Conservation (phyloP, 1,139 yeast species). For the Candida glucosophila region DNA sequence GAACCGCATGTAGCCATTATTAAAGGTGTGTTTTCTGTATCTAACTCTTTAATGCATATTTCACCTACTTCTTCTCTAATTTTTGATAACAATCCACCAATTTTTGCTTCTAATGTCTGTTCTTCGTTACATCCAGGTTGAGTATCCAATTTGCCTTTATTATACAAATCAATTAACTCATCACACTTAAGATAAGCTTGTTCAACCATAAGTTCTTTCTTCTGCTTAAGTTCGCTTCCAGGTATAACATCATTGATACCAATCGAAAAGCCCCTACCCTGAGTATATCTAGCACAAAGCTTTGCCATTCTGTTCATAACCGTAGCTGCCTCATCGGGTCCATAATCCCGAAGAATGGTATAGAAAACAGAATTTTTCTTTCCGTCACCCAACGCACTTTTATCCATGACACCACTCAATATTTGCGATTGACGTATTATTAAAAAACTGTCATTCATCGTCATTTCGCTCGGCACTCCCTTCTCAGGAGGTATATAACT, state of each 20-base stretch:
- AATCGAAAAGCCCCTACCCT: slow-evolving; percentile 92
- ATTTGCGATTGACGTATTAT: slow-evolving; percentile 85
- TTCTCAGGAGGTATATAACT: slow-evolving; percentile 67
- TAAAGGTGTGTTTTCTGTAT: slow-evolving; percentile 86
- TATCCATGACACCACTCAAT: slow-evolving; percentile 94
- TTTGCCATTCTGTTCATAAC: slow-evolving; percentile 99
- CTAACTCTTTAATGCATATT: slow-evolving; percentile 88
- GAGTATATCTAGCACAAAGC: slow-evolving; percentile 87
- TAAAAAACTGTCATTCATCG: slow-evolving; percentile 94
- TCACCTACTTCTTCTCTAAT: slow-evolving; percentile 99
- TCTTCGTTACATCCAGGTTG: slow-evolving; percentile 99
- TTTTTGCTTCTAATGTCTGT: slow-evolving; percentile 94
- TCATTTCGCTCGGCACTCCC: slow-evolving; percentile 81
- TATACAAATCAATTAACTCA: slow-evolving; percentile 71
- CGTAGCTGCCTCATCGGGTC: slow-evolving; percentile 87
- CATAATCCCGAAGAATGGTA: slow-evolving; percentile 88
- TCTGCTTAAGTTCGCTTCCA: slow-evolving; percentile 62
- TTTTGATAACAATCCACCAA: slow-evolving; percentile 90
- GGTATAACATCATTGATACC: slow-evolving; percentile 98
- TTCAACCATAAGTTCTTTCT: slow-evolving; percentile 86
- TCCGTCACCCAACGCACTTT: slow-evolving; percentile 94
- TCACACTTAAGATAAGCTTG: slow-evolving; percentile 89
- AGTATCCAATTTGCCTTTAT: slow-evolving; percentile 85
- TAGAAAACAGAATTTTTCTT: slow-evolving; percentile 95
- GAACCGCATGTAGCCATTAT: slow-evolving; percentile 99